These are phyloP conservation scores for Tulasnella sp. DNA, from an alignment of 768 basidiomycete species.

Conservation along the genomic window DNA sequence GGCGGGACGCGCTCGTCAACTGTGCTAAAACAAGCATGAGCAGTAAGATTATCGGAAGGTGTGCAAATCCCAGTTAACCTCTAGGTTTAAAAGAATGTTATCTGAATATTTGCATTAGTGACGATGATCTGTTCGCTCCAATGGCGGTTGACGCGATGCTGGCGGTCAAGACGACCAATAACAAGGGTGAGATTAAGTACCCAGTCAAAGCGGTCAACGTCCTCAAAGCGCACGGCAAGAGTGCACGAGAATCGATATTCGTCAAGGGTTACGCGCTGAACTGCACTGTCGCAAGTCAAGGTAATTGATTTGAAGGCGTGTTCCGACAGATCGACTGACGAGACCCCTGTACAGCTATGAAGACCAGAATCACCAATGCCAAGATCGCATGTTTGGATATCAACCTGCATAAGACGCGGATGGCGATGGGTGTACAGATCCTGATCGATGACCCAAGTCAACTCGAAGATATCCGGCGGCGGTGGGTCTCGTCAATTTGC, in stretches of 20 bases:
- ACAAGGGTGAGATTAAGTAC: conserved; percentile 93
- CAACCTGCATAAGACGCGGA: conserved; percentile 89
- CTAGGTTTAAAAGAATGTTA: neutral
- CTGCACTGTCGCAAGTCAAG: conserved; percentile 97
- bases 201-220: conserved; percentile 99
- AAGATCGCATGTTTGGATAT: conserved; percentile 99
- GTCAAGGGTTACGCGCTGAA: conserved; percentile 96
- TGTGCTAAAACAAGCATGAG: conserved; percentile 98
- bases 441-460: conserved; percentile 94
- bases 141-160: conserved; percentile 99
- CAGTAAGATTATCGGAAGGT: conserved; percentile 97
- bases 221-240: conserved; percentile 93
- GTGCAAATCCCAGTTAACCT: conserved; percentile 27
- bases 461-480: conserved; percentile 88
- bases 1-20: conserved; percentile 85
- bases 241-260: conserved; percentile 87
- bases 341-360: conserved; percentile 59
- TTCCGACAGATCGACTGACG: neutral
- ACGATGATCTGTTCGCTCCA: conserved; percentile 95
- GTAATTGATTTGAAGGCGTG: conserved; percentile 34
- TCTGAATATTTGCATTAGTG: conserved; percentile 39
- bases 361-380: conserved; percentile 81
- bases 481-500: conserved; percentile 40
- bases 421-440: conserved; percentile 97
- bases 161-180: conserved; percentile 88